Percentiles rank a stretch among this genome's conserved stretches.
Evolutionary conservation across 352 stramenopile species (phyloP).

Genomic region (Globisporangium acanthophoron): DNA sequence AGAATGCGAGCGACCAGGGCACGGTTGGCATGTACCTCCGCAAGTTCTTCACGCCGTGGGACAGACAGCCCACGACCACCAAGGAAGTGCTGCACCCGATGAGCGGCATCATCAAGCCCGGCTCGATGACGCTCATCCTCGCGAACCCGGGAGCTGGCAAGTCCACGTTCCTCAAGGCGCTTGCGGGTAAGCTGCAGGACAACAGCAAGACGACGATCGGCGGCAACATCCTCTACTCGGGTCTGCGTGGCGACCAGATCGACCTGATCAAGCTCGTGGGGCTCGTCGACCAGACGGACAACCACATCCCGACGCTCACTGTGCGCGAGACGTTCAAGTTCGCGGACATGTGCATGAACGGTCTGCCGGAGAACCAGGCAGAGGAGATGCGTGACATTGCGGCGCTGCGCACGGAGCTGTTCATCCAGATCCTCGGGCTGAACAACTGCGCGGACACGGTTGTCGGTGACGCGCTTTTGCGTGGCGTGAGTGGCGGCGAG

Average conservation of each 20-base stretch:
- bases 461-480: conserved; percentile 80
- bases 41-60: conserved; percentile 9
- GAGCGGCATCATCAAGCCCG: conserved; percentile 60
- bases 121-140: conserved; percentile 52
- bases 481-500: conserved; percentile 90
- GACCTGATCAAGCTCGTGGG: conserved; percentile 61
- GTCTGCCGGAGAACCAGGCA: conserved; percentile 31
- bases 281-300: conserved; percentile 37
- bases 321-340: conserved; percentile 94
- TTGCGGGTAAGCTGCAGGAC: conserved; percentile 54
- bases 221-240: conserved; percentile 61
- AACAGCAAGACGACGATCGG: conserved; percentile 39
- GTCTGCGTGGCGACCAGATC: conserved; percentile 42
- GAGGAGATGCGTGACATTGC: conserved; percentile 69
- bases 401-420: conserved; percentile 52
- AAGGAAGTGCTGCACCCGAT: conserved; percentile 60
- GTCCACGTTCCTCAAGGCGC: conserved; percentile 72
- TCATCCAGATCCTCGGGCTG: conserved; percentile 81
- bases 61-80: conserved; percentile 31
- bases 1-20: conserved; percentile 28
- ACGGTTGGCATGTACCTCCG: conserved; percentile 54
- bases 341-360: conserved; percentile 85
- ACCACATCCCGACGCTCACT: conserved; percentile 24
- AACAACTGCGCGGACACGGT: conserved; percentile 88
- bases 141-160: conserved; percentile 70